A percentile compares a stretch with the other conserved stretches of the same genome.
Evolutionary conservation across 140 eudicot genomes (phyloP).

Genomic region (Artemisia princeps): DNA sequence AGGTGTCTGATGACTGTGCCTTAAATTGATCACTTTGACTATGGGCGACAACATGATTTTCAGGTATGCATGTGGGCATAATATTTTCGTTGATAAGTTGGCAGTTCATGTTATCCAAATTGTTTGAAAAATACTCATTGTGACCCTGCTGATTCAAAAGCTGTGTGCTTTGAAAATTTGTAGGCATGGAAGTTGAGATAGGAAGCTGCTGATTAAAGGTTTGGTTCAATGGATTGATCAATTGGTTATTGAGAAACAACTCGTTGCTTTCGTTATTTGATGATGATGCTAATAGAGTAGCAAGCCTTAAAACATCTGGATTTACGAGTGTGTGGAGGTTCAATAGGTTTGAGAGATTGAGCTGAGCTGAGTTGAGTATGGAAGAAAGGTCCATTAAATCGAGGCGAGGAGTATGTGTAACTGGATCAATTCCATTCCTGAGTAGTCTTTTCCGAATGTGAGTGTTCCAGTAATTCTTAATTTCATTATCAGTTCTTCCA

Average conservation of each 20-base stretch:
- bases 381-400: constrained; percentile 61
- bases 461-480: constrained; percentile 86
- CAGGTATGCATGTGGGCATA: constrained; percentile 15
- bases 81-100: constrained; percentile 31
- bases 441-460: constrained; percentile 67
- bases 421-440: constrained; percentile 69
- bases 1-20: constrained; percentile 37
- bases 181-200: constrained; percentile 15
- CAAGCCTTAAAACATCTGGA: constrained; percentile 62
- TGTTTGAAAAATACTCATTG: constrained; percentile 21
- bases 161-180: constrained; percentile 18
- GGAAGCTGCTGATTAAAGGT: constrained; percentile 28
- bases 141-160: constrained; percentile 27
- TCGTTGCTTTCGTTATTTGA: constrained; percentile 35
- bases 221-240: constrained; percentile 27
- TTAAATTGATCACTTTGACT: constrained; percentile 21
- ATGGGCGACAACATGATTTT: constrained; percentile 14
- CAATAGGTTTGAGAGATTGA: constrained; percentile 54
- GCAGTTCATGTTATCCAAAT: constrained; percentile 25
- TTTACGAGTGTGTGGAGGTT: constrained; percentile 64
- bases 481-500: constrained; percentile 58
- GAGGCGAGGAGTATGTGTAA: constrained; percentile 76
- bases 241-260: constrained; percentile 25
- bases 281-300: constrained; percentile 42
- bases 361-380: constrained; percentile 50